These are phyloP conservation scores for Allodekkera sacchari DNA, from an alignment of 805 yeast genomes.

Conservation along the genomic window DNA sequence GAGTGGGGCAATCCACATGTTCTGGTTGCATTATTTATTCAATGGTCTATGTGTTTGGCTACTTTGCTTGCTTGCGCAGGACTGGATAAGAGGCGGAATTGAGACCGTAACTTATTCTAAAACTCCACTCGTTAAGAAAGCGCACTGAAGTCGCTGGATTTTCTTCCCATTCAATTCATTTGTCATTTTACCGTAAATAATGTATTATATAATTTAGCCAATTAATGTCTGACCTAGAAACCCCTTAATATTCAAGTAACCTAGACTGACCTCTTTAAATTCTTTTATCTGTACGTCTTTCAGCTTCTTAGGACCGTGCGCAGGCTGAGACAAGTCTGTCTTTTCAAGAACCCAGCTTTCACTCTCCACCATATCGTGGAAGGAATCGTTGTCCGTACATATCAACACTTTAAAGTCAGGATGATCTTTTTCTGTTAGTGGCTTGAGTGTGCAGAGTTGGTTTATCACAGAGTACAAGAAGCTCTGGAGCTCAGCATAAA, in stretches of 20 bases:
- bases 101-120: too few species aligned
- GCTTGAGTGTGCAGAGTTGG: slow-evolving; percentile 8
- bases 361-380: slow-evolving; percentile 8
- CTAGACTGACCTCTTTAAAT: slow-evolving; percentile 18
- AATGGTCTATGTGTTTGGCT: slow-evolving; percentile 56
- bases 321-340: not conserved
- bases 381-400: slow-evolving; percentile 12
- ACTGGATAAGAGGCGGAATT: slow-evolving; percentile 19
- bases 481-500: slow-evolving; percentile 20
- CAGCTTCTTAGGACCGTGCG: slow-evolving; percentile 2
- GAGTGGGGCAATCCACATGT: slow-evolving; percentile 77
- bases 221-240: too few species aligned
- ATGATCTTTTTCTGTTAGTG: not conserved
- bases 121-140: too few species aligned
- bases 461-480: slow-evolving; percentile 18
- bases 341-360: slow-evolving; percentile 21
- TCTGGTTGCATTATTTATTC: slow-evolving; percentile 72
- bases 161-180: slow-evolving; percentile 1
- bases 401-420: slow-evolving; percentile 17
- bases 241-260: slow-evolving; percentile 19
- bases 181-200: not conserved
- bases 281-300: slow-evolving; percentile 10
- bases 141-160: slow-evolving; percentile 3
- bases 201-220: too few species aligned
- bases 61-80: slow-evolving; percentile 19